A percentile compares a stretch with the other conserved stretches of the same genome.
Conservation (phyloP, 2,329 filamentous ascomycete species). For the Fusarium illudens region DNA sequence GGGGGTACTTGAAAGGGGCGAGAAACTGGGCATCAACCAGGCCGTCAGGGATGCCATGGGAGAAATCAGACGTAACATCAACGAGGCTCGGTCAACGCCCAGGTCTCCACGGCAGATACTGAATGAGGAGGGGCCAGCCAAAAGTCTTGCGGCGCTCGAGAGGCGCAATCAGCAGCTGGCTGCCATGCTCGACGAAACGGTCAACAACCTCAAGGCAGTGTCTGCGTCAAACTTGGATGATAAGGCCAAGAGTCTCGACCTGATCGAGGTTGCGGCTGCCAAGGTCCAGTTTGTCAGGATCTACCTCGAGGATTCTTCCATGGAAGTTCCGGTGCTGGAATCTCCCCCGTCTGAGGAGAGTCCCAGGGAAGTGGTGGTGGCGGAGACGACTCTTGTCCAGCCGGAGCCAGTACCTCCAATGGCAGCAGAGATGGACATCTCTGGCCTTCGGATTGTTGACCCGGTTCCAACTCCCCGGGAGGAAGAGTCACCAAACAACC, state of each 20-base stretch:
- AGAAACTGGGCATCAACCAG: conserved; percentile 81
- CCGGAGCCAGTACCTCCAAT: conserved; percentile 21
- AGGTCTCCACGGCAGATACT: conserved; percentile 50
- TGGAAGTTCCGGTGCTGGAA: conserved; percentile 55
- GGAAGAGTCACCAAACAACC: conserved; percentile 8
- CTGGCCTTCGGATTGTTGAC: conserved; percentile 31
- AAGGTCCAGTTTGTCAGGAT: conserved; percentile 72
- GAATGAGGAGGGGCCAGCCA: conserved; percentile 46
- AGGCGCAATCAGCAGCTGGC: conserved; percentile 72
- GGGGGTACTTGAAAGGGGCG: conserved; percentile 75
- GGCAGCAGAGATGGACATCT: conserved; percentile 24
- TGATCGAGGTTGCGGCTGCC: conserved; percentile 67
- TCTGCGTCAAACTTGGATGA: conserved; percentile 61
- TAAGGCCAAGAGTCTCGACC: conserved; percentile 59
- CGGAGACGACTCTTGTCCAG: conserved; percentile 17
- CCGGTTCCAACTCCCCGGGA: not conserved
- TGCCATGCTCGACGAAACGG: conserved; percentile 72
- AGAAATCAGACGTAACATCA: conserved; percentile 80
- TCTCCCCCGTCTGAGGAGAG: conserved; percentile 24
- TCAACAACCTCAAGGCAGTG: conserved; percentile 68
- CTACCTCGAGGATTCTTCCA: conserved; percentile 66
- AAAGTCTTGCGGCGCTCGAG: conserved; percentile 63
- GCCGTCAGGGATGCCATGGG: conserved; percentile 82
- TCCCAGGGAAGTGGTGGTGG: conserved; percentile 17
- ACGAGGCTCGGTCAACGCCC: conserved; percentile 60